Base-by-base conservation (phyloP, 1,139 yeast genomes). In the Candida tetrigidarum region DNA sequence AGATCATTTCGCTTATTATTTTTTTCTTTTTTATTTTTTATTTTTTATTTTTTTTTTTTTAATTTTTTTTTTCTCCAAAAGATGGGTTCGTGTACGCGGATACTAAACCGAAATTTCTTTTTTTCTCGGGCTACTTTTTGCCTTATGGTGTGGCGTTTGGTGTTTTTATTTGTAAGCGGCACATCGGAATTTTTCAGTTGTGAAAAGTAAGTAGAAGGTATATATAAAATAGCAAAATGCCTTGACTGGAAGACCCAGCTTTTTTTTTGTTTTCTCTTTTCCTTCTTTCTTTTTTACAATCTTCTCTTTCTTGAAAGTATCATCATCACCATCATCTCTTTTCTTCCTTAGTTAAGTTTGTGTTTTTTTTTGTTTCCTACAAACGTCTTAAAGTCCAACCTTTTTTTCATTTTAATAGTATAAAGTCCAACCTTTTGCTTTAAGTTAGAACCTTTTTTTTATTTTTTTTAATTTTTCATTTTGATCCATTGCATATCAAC, bases 301-400 rank as follows among this genome's bases (percentile, higher is more conserved):
- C 22, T 23, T 15, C 16, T 14, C 14, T 12, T 7, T 8, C 14
- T 14, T 27, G 7, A 8, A 28, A 28, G 36, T 32, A 10, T 7
- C 22, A 32, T 16, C 4, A 19, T 4, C 18, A 12, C 11, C n/a
- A n/a, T n/a, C n/a, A n/a, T n/a, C 9, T 14, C 14, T 23, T 23
- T 35, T 15, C 18, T 23, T 23, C n/a, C 20, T 12, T 25, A 23
- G 29, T 15, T 15, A 12, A 15, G 29, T 25, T n/a, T n/a, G 25
- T 22, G 25, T 23, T 27, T 26, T 37, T 15, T 27, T 27, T 37
- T 15, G 30, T 36, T 37, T 37, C 27, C 29, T 37, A 12, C 25
- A 18, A 32, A 32, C 36, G 36, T 32, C 36, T 32, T 18, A 50
- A 52, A 52, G 54, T 49, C 54, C 53, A 52, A 52, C 53, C 54